phyloP scores from a whole-genome alignment of 1,284 basidiomycete genomes.

The Boletellus deceptivus region DNA sequence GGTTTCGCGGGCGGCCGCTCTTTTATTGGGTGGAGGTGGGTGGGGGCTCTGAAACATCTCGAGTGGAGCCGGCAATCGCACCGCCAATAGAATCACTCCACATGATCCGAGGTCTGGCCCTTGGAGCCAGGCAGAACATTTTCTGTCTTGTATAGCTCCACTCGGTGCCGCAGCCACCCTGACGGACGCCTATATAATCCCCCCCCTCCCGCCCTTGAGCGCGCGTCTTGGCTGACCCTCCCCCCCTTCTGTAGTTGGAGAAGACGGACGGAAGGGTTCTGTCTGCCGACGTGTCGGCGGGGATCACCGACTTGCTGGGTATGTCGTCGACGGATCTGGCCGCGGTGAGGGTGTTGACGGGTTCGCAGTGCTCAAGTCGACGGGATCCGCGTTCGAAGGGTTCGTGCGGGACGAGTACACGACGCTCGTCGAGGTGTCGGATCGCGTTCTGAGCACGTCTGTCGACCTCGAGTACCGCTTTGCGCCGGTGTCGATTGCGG shows the following conservation, averaged over 20 bases:
- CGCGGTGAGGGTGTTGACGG: not conserved
- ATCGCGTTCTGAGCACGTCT: conserved; percentile 87
- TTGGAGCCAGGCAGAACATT: conserved; percentile 18
- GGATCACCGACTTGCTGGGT: conserved; percentile 80
- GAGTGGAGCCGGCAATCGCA: conserved; percentile 22
- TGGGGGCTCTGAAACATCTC: conserved; percentile 6
- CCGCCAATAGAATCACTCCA: conserved; percentile 18
- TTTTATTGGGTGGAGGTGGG: not conserved
- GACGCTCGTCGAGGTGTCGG: conserved; percentile 76
- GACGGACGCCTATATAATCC: not conserved
- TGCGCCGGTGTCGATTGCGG: conserved; percentile 44
- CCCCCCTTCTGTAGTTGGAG: conserved; percentile 48
- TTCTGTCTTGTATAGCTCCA: conserved; percentile 15
- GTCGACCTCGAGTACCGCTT: conserved; percentile 75
- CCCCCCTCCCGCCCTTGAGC: not conserved
- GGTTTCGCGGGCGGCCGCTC: conserved; percentile 1
- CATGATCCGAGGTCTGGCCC: conserved; percentile 12
- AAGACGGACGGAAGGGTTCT: conserved; percentile 58
- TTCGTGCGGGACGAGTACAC: conserved; percentile 90
- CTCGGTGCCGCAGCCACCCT: not conserved
- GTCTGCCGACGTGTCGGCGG: conserved; percentile 61
- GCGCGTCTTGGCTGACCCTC: not conserved
- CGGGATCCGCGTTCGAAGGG: conserved; percentile 82
- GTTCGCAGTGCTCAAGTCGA: conserved; percentile 79
- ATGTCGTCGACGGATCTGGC: conserved; percentile 19